Base-by-base conservation (phyloP, 345 rosid genomes). In the Combretum micranthum region DNA sequence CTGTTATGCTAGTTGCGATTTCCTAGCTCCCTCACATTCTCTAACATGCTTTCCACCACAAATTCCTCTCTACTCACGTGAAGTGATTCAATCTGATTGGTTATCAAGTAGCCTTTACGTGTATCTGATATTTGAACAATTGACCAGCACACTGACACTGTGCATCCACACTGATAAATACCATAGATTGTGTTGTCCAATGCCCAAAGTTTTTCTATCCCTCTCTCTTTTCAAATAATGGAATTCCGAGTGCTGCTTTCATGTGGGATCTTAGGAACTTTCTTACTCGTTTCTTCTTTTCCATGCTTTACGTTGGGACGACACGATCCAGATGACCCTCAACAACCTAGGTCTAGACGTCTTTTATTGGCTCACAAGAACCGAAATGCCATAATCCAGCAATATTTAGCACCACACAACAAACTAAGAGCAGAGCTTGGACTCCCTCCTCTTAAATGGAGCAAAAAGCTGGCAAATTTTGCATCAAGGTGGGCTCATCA, bases 361-460 rank as follows among this genome's bases (percentile, higher is more conserved):
- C 23, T 60, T 21, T 20, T 59, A 2, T 15, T 16, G 21, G 18
- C 73, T 16, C 21, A 48, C 8, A 23, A 20, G 39, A 1, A 7
- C 9, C 39, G 39, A 7, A 32, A 32, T 14, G 21, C 0, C 37
- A 54, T 23, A 18, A 56, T 64, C 43, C 75, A 62, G 43, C 80
- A 83, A 50, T 83, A 47, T 66, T 63, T 80, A 10, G 52, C 13
- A 15, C 80, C 84, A 13, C 86, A 80, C 71, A 84, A 84, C 65
- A 25, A 3, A 0, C 63, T 68, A 22, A 52, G 91, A 62, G 66
- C 76, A 43, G 72, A 67, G 57, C 69, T 77, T 2, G 76, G 79
- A 10, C 75, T 84, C 55, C 83, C 75, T 20, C 79, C 82, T 18
- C 75, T 87, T 3, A 70, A 64, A 62, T 82, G 90, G 90, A 78